A percentile compares a stretch with the other conserved stretches of the same genome.
phyloP scores from a whole-genome alignment of 169 alveolate species.

The Plasmodium berghei region DNA sequence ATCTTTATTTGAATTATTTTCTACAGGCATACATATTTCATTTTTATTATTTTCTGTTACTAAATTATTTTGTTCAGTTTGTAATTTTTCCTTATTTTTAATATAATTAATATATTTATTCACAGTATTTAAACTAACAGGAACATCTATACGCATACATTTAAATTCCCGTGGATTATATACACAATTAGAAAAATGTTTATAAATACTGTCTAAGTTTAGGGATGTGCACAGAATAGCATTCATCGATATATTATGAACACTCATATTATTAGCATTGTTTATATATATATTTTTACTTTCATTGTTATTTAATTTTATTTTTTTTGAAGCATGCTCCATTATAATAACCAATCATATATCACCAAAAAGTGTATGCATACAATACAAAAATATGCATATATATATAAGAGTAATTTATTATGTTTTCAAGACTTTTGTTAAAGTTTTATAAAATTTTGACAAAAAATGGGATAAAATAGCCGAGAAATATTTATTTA shows the following conservation, averaged over 20 bases:
- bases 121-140: slow-evolving; percentile 52
- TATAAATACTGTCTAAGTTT: slow-evolving; percentile 70
- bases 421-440: too few species aligned
- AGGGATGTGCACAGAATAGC: slow-evolving; percentile 80
- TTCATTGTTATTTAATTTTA: slow-evolving; percentile 34
- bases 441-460: too few species aligned
- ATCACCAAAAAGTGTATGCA: background rate
- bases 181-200: slow-evolving; percentile 77
- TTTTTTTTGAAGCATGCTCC: slow-evolving; percentile 24
- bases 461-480: too few species aligned
- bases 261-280: slow-evolving; percentile 75
- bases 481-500: too few species aligned
- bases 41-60: background rate
- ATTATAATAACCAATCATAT: background rate
- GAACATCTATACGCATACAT: slow-evolving; percentile 84
- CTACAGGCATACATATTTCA: background rate
- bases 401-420: background rate
- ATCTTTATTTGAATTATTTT: background rate
- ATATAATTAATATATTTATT: slow-evolving; percentile 23
- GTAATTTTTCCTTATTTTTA: background rate
- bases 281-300: slow-evolving; percentile 31
- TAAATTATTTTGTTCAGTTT: background rate
- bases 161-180: slow-evolving; percentile 84
- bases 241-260: slow-evolving; percentile 81
- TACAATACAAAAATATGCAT: background rate